Conservation (phyloP, 73 alveolate species). For the Paramecium biaurelia region DNA sequence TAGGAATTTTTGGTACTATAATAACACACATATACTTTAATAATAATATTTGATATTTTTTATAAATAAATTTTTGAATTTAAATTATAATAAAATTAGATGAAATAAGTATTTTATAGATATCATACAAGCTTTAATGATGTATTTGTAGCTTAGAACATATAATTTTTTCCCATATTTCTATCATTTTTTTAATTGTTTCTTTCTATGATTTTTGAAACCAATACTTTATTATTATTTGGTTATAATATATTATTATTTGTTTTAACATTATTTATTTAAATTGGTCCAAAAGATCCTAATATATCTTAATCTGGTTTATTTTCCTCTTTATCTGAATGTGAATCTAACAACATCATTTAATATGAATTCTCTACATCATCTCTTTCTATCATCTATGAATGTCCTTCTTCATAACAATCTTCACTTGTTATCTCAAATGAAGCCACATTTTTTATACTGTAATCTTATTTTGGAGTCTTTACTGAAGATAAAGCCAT, state of each 20-base stretch:
- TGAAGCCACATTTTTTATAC: neutral
- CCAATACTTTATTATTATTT: neutral
- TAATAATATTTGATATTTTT: too few relatives aligned
- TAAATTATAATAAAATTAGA: too few relatives aligned
- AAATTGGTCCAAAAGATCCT: neutral
- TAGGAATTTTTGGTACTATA: neutral
- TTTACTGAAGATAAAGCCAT: neutral
- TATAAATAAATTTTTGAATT: too few relatives aligned
- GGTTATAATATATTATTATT: neutral
- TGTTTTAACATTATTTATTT: neutral
- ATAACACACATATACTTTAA: neutral
- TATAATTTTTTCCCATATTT: neutral
- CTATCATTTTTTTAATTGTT: neutral
- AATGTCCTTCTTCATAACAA: neutral
- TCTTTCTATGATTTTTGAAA: neutral
- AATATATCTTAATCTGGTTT: neutral
- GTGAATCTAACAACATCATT: neutral
- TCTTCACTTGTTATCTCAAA: neutral
- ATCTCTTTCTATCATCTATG: neutral
- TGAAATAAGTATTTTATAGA: neutral
- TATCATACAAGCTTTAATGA: neutral
- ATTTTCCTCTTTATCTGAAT: neutral
- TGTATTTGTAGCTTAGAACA: neutral
- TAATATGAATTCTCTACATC: neutral
- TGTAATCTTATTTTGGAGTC: neutral